phyloP scores from a whole-genome alignment of 805 yeast species.

The Hanseniaspora thailandica region DNA sequence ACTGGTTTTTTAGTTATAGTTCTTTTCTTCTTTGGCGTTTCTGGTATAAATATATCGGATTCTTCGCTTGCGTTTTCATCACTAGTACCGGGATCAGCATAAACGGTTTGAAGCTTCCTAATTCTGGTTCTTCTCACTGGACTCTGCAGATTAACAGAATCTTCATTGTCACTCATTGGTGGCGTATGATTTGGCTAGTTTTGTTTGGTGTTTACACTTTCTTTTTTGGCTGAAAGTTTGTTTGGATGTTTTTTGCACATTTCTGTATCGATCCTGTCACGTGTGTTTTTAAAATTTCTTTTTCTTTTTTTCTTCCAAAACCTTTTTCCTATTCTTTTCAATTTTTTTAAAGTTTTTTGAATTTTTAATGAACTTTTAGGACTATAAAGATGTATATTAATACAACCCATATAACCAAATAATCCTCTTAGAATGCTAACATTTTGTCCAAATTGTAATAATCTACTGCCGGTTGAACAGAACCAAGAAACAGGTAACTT shows the following conservation, averaged over 20 bases:
- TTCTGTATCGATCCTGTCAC: too few relatives aligned
- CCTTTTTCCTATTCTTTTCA: too few relatives aligned
- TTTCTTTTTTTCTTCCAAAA: too few relatives aligned
- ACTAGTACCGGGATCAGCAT: neutral
- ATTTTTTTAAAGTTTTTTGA: too few relatives aligned
- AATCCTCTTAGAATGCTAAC: constrained; percentile 52
- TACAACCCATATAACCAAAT: neutral
- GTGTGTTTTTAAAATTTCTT: too few relatives aligned
- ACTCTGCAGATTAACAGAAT: neutral
- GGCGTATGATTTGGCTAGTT: neutral
- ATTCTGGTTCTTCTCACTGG: neutral
- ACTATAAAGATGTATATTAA: neutral
- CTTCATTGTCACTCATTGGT: neutral
- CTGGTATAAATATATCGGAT: too few relatives aligned
- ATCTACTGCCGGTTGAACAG: constrained; percentile 54
- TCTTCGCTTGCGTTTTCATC: neutral
- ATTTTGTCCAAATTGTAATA: constrained; percentile 89
- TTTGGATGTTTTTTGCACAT: too few relatives aligned
- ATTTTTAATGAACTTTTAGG: too few relatives aligned
- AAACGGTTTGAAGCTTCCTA: neutral
- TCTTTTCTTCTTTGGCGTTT: neutral
- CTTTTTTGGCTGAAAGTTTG: too few relatives aligned
- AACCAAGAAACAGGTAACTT: constrained; percentile 49
- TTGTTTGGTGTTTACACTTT: too few relatives aligned
- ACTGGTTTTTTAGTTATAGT: neutral